phyloP scores from a whole-genome alignment of 1,284 basidiomycete species.

The Cystobasidiaceae sp. region DNA sequence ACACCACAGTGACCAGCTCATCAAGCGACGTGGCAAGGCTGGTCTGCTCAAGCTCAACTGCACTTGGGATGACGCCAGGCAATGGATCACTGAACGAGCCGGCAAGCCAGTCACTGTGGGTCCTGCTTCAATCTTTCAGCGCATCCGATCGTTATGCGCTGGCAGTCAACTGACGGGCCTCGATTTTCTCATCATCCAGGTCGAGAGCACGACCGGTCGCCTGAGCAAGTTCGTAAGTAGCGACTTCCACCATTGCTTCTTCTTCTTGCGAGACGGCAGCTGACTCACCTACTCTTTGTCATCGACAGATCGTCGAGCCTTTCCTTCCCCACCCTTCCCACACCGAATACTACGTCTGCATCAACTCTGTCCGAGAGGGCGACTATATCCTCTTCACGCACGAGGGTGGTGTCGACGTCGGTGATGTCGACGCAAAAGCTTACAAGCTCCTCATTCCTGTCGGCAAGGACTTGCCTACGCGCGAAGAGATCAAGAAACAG shows the following conservation, averaged over 20 bases:
- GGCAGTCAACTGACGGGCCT: no score
- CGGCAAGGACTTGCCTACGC: slow-evolving; percentile 62
- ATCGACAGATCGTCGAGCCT: slow-evolving; percentile 82
- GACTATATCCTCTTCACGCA: slow-evolving; percentile 98
- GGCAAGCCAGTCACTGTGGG: slow-evolving; percentile 85
- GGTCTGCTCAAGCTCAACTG: slow-evolving; percentile 93
- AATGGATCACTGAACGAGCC: slow-evolving; percentile 82
- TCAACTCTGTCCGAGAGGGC: slow-evolving; percentile 90
- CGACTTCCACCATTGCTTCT: no score
- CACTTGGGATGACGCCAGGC: slow-evolving; percentile 63
- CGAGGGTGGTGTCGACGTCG: slow-evolving; percentile 97
- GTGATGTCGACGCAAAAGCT: slow-evolving; percentile 97
- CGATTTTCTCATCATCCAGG: no score
- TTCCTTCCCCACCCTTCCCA: slow-evolving; percentile 92
- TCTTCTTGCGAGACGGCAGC: no score
- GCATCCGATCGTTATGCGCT: no score
- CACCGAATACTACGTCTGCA: slow-evolving; percentile 97
- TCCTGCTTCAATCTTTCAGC: no score
- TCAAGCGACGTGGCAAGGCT: slow-evolving; percentile 98
- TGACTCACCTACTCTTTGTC: no score
- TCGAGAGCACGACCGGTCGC: slow-evolving; percentile 87
- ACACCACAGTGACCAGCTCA: slow-evolving; percentile 71
- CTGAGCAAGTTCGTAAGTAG: slow-evolving; percentile 66
- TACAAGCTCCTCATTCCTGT: slow-evolving; percentile 83
- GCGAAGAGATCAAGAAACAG: slow-evolving; percentile 65